Conservation (phyloP, 106 monocot species). For the Amphibolis antarctica region DNA sequence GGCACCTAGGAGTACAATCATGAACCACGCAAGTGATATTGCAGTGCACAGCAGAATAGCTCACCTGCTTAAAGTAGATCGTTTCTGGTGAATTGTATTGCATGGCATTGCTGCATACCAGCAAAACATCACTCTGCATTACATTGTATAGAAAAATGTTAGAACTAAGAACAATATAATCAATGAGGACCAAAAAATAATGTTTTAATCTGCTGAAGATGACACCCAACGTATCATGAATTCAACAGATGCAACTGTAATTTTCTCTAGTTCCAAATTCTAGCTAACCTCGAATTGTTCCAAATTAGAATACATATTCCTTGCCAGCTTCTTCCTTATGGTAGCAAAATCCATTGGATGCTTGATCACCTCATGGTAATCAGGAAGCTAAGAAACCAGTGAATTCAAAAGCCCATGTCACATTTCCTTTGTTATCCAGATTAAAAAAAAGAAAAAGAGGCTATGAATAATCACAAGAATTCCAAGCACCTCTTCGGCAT, state of each 20-base stretch:
- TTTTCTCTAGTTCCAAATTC: background rate
- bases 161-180: no score
- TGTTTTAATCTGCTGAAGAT: no score
- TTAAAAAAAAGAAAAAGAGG: slow-evolving; percentile 9
- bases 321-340: slow-evolving; percentile 57
- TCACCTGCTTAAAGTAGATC: slow-evolving; percentile 22
- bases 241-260: background rate
- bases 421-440: background rate
- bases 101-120: slow-evolving; percentile 24
- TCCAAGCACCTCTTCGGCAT: slow-evolving; percentile 59
- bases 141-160: no score
- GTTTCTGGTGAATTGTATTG: slow-evolving; percentile 27
- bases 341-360: slow-evolving; percentile 95
- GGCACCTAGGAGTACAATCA: background rate
- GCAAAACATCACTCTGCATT: slow-evolving; percentile 21
- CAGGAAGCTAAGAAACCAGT: slow-evolving; percentile 63
- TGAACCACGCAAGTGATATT: background rate
- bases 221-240: no score
- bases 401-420: slow-evolving; percentile 6
- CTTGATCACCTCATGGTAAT: slow-evolving; percentile 79
- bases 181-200: no score
- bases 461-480: background rate
- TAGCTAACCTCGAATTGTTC: slow-evolving; percentile 94
- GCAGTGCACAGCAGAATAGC: background rate
- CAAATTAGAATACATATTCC: slow-evolving; percentile 37